Evolutionary conservation across 2,329 filamentous ascomycete genomes (phyloP), one percentile per base, ranked within the genome.

Genomic region (Fusarium nurragi): DNA sequence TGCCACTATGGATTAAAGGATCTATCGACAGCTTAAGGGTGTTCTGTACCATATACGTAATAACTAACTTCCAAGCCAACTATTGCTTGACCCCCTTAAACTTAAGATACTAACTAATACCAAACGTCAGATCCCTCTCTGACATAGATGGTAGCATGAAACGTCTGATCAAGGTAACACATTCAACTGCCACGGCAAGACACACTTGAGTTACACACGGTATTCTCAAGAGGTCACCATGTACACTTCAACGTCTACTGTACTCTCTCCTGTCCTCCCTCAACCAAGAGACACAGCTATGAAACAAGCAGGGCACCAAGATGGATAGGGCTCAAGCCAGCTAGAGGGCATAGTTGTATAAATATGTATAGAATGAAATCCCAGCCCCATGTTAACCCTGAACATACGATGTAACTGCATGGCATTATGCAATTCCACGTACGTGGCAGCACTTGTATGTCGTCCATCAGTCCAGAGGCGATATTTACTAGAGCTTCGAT

Each of bases 161-260:
- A 60, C 64, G 28, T 48, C 41, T 45, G 40, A 43, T 38, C 32
- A 11, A 16, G 14, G 59, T 64, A 37, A 7, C 54, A 67, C 64
- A 22, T 49, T 34, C 18, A 45, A 60, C 55, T 56, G 22, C 41
- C 56, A 60, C 28, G 47, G 47, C 28, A 54, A 50, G 45, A 56
- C 51, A 40, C 9, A n/a, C n/a, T n/a, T n/a, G n/a, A 48, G 64
- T 67, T 48, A 39, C 47, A 40, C 64, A 38, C n/a, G 30, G 30
- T 18, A 41, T 14, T 16, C 32, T 40, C 34, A n/a, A 36, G 38
- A 50, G 18, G 25, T 28, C 41, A 48, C 22, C 28, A 39, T 43
- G 34, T 48, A 19, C 34, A 62, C 25, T 14, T 28, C n/a, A 57
- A 45, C 26, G 43, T 40, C 36, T 30, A 28, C 36, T 61, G 8